Evolutionary conservation across 345 rosid species (phyloP), one percentile per base, ranked within the genome.

Genomic region (Moricandia arvensis): DNA sequence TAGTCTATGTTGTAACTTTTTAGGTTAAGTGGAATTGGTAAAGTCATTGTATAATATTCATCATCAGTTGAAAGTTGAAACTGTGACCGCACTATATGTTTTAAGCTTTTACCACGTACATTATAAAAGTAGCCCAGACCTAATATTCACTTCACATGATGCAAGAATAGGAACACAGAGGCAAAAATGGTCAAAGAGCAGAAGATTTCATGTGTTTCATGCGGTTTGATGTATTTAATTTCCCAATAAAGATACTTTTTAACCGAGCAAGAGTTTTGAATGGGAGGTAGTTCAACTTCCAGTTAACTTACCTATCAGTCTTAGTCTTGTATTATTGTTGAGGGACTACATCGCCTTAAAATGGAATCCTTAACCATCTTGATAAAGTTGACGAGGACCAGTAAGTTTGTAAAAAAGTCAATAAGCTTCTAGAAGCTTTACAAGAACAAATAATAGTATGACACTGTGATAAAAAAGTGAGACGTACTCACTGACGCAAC

Each of bases 401-500:
- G 24, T 55, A 33, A 54, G 9, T 41, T 41, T 41, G 13, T 8
- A 53, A 53, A n/a, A 21, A 54, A 54, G 27, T 8, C n/a, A 24
- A 12, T 18, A 55, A 11, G 15, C 15, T 55, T 55, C 60, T 5
- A 55, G 60, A 55, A 55, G 60, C 60, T 11, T 55, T 21, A 24
- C 60, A 24, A 9, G 30, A 2, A 55, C 15, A 24, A 2, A 55
- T 55, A n/a, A 45, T 6, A 31, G 10, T 45, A 30, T 17, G 11
- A 66, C 8, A 7, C n/a, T 51, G 31, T 65, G 2, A 31, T 16
- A 21, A 26, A 49, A 49, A 51, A 75, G 11, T 16, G 55, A 35
- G 63, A 68, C 74, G 74, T 49, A 60, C 1, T 59, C 63, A 34
- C 68, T 49, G 59, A 76, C 75, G 75, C 80, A 69, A 69, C 35